These are phyloP conservation scores for Psidium guajava DNA, from an alignment of 345 rosid genomes.

Conservation along the genomic window DNA sequence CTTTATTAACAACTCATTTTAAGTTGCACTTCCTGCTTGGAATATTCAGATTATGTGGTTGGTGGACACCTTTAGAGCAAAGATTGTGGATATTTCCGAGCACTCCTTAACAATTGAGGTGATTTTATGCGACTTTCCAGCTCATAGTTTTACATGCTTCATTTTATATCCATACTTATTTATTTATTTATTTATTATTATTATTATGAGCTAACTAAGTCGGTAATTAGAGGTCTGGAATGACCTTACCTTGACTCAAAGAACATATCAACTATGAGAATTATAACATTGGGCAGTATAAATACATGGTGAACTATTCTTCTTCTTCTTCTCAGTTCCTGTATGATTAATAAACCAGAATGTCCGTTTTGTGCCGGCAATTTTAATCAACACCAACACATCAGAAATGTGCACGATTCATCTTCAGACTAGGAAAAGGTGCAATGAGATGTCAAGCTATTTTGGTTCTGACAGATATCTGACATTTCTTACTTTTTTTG, in stretches of 20 bases:
- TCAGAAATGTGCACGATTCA: background rate
- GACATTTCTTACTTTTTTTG: background rate
- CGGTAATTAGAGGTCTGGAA: background rate
- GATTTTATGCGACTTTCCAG: background rate
- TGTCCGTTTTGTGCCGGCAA: background rate
- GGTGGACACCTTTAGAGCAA: conserved; percentile 82
- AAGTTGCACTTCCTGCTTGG: conserved; percentile 1
- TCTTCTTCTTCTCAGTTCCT: background rate
- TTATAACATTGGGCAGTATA: background rate
- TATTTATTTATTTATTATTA: background rate
- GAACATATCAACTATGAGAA: background rate
- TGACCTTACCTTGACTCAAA: background rate
- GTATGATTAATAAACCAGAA: background rate
- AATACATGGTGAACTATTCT: background rate
- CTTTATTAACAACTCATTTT: background rate
- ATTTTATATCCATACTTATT: accelerated
- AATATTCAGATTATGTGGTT: conserved; percentile 78
- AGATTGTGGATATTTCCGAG: conserved; percentile 72
- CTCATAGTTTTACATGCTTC: background rate
- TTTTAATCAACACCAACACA: background rate
- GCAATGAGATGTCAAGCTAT: background rate
- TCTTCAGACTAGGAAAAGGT: background rate
- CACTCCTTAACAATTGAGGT: conserved; percentile 78
- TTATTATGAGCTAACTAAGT: background rate
- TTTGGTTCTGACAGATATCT: background rate